Evolutionary conservation across 495 filamentous ascomycete species (phyloP).

Genomic region (Hyaloscypha hepaticicola): DNA sequence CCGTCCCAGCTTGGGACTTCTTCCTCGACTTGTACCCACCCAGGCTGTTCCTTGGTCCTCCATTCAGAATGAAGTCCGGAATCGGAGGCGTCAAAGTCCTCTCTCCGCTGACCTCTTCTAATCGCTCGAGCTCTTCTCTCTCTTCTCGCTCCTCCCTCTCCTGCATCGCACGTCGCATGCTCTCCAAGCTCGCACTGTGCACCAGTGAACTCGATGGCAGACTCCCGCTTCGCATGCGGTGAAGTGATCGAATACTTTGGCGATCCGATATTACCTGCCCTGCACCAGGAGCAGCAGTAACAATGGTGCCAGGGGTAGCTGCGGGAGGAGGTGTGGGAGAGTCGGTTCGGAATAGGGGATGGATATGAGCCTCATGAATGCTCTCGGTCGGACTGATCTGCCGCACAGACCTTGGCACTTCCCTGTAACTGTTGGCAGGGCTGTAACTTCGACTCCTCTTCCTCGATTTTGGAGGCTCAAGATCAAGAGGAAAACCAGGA

Average conservation of each 20-base stretch:
- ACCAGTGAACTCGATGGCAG: slow-evolving; percentile 53
- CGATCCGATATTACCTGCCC: slow-evolving; percentile 64
- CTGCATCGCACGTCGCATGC: slow-evolving; percentile 32
- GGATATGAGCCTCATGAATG: slow-evolving; percentile 66
- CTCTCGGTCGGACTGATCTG: slow-evolving; percentile 34
- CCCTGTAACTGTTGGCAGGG: slow-evolving; percentile 20
- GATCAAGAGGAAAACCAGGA: slow-evolving; percentile 44
- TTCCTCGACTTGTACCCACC: slow-evolving; percentile 35
- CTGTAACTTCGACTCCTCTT: slow-evolving; percentile 35
- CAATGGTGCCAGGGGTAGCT: slow-evolving; percentile 64
- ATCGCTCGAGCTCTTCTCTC: slow-evolving; percentile 32
- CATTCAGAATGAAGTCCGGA: slow-evolving; percentile 55
- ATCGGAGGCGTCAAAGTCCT: slow-evolving; percentile 55
- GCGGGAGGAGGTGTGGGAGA: slow-evolving; percentile 69
- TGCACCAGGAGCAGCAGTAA: slow-evolving; percentile 68
- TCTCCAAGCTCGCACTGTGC: slow-evolving; percentile 50
- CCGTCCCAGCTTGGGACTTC: slow-evolving; percentile 16
- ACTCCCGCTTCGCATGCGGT: slow-evolving; percentile 66
- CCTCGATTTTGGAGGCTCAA: slow-evolving; percentile 34
- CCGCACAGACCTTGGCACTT: slow-evolving; percentile 10
- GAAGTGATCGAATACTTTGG: slow-evolving; percentile 52
- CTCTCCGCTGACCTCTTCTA: slow-evolving; percentile 36
- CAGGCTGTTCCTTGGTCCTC: slow-evolving; percentile 46
- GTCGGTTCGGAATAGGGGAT: slow-evolving; percentile 78
- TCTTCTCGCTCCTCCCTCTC: slow-evolving; percentile 34